Evolutionary conservation across 1,139 yeast species (phyloP).

Genomic region (Magnusiomyces ingens): DNA sequence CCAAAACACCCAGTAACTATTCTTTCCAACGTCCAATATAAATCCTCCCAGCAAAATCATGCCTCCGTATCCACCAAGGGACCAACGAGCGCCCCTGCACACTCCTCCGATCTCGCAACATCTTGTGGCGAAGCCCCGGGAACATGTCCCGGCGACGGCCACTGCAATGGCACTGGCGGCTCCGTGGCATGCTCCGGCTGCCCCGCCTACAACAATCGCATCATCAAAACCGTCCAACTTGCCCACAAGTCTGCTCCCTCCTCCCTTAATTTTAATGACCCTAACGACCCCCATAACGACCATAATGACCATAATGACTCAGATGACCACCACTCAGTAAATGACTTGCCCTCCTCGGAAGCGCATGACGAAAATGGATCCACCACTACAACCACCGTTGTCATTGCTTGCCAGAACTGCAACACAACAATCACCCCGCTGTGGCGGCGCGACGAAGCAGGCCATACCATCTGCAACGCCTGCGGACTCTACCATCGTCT

Average conservation of each 20-base stretch:
- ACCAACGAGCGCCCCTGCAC: conserved; percentile 10
- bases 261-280: neutral
- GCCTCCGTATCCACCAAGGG: conserved; percentile 13
- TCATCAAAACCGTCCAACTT: conserved; percentile 29
- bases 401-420: conserved; percentile 76
- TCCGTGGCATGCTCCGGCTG: conserved; percentile 74
- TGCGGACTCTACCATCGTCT: conserved; percentile 76
- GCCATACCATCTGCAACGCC: conserved; percentile 81
- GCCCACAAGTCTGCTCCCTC: conserved; percentile 2
- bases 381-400: conserved; percentile 34
- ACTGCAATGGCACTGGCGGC: conserved; percentile 86
- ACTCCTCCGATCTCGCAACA: conserved; percentile 7
- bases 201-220: conserved; percentile 72
- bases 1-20: neutral
- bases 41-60: neutral
- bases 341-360: neutral
- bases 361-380: neutral
- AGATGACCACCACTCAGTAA: neutral
- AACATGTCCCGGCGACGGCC: conserved; percentile 75
- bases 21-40: neutral
- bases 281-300: neutral
- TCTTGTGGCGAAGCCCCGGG: conserved; percentile 37
- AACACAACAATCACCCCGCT: conserved; percentile 78
- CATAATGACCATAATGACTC: neutral
- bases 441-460: conserved; percentile 79